These are phyloP conservation scores for Nannochloropsis salina DNA, from an alignment of 108 stramenopile species.

Conservation along the genomic window DNA sequence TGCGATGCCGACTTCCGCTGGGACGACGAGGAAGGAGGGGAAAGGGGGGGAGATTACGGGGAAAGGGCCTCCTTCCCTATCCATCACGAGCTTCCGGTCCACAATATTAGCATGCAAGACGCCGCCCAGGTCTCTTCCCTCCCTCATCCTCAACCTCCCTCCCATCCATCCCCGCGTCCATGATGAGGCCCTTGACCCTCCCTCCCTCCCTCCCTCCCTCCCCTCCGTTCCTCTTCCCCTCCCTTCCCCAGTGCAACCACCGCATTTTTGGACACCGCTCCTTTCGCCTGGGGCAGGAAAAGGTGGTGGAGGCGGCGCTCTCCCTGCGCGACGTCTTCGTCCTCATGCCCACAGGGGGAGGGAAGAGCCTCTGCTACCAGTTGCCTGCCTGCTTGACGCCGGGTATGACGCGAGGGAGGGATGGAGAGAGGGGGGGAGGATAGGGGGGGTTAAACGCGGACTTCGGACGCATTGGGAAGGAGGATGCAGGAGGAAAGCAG, in stretches of 20 bases:
- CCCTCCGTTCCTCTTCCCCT: neutral
- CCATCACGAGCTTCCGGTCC: neutral
- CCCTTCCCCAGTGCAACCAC: neutral
- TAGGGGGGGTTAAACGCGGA: too few species aligned
- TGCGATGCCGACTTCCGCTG: neutral
- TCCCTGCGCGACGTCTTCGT: conserved; percentile 87
- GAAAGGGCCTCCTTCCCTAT: neutral
- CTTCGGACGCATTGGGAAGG: too few species aligned
- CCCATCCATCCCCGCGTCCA: neutral
- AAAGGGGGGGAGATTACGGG: neutral
- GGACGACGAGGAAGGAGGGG: neutral
- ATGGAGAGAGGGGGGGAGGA: too few species aligned
- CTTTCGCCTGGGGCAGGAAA: conserved; percentile 83
- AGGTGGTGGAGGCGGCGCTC: conserved; percentile 82
- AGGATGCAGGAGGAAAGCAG: too few species aligned
- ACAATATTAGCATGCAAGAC: neutral
- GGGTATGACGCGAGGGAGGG: too few species aligned
- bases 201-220: neutral
- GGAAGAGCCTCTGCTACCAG: conserved; percentile 89
- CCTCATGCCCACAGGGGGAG: conserved; percentile 97
- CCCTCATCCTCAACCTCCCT: neutral
- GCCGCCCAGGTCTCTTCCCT: neutral
- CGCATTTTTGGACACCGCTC: conserved; percentile 39
- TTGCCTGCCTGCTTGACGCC: conserved; percentile 90
- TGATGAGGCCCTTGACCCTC: neutral